A percentile compares a stretch with the other conserved stretches of the same genome.
Conservation (phyloP, 2,329 filamentous ascomycete species). For the Hypomyces rosellus region DNA sequence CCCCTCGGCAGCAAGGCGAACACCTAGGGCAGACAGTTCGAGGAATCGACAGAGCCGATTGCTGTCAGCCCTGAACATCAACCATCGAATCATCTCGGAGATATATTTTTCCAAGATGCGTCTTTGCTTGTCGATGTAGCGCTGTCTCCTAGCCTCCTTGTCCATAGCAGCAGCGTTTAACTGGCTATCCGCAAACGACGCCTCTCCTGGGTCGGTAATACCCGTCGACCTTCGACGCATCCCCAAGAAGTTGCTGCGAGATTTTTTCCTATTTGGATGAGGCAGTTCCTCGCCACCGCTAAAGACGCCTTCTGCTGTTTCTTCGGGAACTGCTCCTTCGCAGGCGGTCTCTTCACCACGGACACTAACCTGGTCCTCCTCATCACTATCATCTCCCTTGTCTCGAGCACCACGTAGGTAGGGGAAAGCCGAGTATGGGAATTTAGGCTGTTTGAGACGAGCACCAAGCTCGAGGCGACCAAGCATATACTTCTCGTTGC, state of each 20-base stretch:
- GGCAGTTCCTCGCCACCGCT: slow-evolving; percentile 28
- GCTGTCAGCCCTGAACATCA: slow-evolving; percentile 94
- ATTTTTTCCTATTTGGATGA: slow-evolving; percentile 38
- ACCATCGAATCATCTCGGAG: slow-evolving; percentile 88
- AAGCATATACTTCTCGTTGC: slow-evolving; percentile 76
- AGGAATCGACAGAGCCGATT: slow-evolving; percentile 94
- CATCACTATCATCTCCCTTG: slow-evolving; percentile 72
- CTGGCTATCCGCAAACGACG: slow-evolving; percentile 33
- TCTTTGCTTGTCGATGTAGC: slow-evolving; percentile 77
- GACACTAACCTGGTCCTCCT: slow-evolving; percentile 50
- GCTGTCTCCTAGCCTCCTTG: slow-evolving; percentile 35
- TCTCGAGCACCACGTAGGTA: slow-evolving; percentile 78
- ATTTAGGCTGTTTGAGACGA: slow-evolving; percentile 77
- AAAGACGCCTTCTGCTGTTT: slow-evolving; percentile 46
- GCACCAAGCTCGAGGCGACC: slow-evolving; percentile 58
- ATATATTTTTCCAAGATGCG: slow-evolving; percentile 84
- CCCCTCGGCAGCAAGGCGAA: slow-evolving; percentile 87
- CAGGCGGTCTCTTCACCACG: slow-evolving; percentile 40
- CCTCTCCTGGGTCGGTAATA: slow-evolving; percentile 40
- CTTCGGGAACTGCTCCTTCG: slow-evolving; percentile 55
- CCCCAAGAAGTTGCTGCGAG: slow-evolving; percentile 47
- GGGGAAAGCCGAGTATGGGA: slow-evolving; percentile 82
- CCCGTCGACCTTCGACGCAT: slow-evolving; percentile 49
- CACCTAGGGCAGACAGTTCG: slow-evolving; percentile 87
- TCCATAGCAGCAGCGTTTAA: slow-evolving; percentile 45